Base-by-base conservation (phyloP, 208 protist species). In the Trypanosoma mega region DNA sequence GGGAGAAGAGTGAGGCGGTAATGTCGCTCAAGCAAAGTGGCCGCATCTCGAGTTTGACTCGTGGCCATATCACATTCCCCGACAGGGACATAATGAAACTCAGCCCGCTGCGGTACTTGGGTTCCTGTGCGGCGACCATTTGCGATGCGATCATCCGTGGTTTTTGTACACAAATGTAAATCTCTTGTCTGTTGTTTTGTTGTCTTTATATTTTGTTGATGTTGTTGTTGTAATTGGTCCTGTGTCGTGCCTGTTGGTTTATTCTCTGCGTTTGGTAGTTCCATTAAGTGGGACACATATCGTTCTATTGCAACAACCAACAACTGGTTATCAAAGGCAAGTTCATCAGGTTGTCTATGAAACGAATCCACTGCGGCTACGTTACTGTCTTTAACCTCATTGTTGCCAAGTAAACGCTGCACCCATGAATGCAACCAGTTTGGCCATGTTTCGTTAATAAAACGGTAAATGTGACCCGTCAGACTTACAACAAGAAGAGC, bases 361-460 rank as follows among this genome's bases (percentile, higher is more conserved):
- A 71, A 71, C 14, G 53, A 54, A 53, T 71, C 64, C 2, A 63
- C 54, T 24, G 31, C 64, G 1, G 64, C 64, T 5, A 26, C 64
- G 34, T 53, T 23, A 6, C 33, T 34, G 11, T 16, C 1, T 4
- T 30, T 30, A 23, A 27, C 1, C 23, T 20, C 21, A 21, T 12
- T 12, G 34, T 16, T 39, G 6, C 11, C n/a, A 1, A 63, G 29
- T 0, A 58, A 45, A 3, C 27, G 58, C 41, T 41, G 20, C 7
- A 63, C 0, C 3, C 21, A 16, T 24, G 0, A 30, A 20, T 41
- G 2, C 0, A 44, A 6, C 64, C 56, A 63, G 1, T 24, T 20
- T 7, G 82, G 82, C 78, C 81, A 88, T n/a, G 57, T 68, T 20
- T 78, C 56, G 3, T 45, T 51, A 36, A 88, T 63, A 48, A 90